Conservation (phyloP, 129 eudicot species). For the Cynara cardunculus region DNA sequence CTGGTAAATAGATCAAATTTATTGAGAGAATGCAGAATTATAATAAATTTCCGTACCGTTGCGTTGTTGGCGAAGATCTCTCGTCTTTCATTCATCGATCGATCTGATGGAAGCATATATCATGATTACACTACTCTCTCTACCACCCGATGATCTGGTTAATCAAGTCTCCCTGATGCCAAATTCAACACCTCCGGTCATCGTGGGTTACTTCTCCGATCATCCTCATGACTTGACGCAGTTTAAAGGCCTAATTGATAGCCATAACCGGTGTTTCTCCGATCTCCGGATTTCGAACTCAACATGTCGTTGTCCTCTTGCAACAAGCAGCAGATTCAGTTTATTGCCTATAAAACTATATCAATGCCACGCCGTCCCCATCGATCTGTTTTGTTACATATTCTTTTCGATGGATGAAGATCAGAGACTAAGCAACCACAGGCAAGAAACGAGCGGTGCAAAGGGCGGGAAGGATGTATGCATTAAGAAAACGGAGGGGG, state of each 20-base stretch:
- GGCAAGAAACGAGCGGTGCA: no score
- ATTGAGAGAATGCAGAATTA: background rate
- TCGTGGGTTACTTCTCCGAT: background rate
- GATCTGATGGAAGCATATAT: background rate
- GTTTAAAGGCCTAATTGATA: constrained; percentile 38
- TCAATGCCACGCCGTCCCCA: no score
- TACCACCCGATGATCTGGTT: background rate
- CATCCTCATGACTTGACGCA: constrained; percentile 4
- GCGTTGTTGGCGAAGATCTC: background rate
- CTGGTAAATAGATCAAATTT: background rate
- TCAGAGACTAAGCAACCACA: no score
- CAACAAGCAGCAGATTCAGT: no score
- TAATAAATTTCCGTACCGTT: background rate
- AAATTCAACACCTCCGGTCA: background rate
- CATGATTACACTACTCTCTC: background rate
- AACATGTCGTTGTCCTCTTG: constrained; percentile 27
- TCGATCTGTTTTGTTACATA: no score
- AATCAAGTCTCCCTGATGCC: background rate
- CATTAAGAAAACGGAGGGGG: no score
- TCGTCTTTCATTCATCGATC: background rate
- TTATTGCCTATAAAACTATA: no score
- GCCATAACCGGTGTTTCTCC: constrained; percentile 29
- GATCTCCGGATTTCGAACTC: constrained; percentile 43
- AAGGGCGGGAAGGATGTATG: no score
- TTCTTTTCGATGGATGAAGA: no score